These are phyloP conservation scores for Fraxinus sp. DNA, from an alignment of 305 asterid species.

Conservation along the genomic window DNA sequence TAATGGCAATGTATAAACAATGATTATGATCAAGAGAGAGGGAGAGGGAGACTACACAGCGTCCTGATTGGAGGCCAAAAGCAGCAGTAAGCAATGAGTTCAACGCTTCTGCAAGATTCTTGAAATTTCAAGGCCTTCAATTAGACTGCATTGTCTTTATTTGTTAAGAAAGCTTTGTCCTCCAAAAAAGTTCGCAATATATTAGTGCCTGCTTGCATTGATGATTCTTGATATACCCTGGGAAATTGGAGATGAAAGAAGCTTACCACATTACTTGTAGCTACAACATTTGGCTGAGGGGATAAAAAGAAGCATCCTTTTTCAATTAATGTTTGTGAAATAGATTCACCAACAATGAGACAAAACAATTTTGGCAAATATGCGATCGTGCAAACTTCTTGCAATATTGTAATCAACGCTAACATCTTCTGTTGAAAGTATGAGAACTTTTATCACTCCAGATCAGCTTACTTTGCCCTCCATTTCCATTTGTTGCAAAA, in stretches of 20 bases:
- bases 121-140: neutral
- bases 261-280: slow-evolving; percentile 24
- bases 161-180: neutral
- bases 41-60: slow-evolving; percentile 4
- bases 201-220: slow-evolving; percentile 17
- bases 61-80: neutral
- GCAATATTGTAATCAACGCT: slow-evolving; percentile 40
- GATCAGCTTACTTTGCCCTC: slow-evolving; percentile 84
- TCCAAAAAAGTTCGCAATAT: neutral
- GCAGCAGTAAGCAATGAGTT: neutral
- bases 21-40: neutral
- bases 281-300: slow-evolving; percentile 20
- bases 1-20: neutral
- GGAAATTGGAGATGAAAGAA: slow-evolving; percentile 22
- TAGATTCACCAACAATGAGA: slow-evolving; percentile 15
- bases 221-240: slow-evolving; percentile 3
- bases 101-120: neutral
- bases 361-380: slow-evolving; percentile 15
- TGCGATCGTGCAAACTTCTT: slow-evolving; percentile 15
- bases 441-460: slow-evolving; percentile 65
- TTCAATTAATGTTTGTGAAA: slow-evolving; percentile 29
- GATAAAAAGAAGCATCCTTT: slow-evolving; percentile 30
- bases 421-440: slow-evolving; percentile 46
- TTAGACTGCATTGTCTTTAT: neutral
- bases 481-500: slow-evolving; percentile 69